Evolutionary conservation across 2,329 filamentous ascomycete genomes (phyloP).

Genomic region (Ophiostoma fasciatum): DNA sequence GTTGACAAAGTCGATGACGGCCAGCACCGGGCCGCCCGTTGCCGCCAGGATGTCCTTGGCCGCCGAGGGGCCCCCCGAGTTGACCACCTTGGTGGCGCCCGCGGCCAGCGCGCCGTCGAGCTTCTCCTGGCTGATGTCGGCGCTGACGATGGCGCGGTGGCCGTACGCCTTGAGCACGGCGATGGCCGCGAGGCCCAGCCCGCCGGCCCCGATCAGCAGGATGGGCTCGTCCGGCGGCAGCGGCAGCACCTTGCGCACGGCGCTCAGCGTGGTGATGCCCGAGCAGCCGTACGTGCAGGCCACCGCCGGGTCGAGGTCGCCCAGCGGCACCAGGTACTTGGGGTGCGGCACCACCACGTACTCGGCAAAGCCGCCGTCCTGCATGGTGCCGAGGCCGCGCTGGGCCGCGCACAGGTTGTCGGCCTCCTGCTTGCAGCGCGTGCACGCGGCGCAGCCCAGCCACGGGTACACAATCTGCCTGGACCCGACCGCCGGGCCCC

Average conservation of each 20-base stretch:
- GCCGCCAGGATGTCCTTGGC: conserved; percentile 10
- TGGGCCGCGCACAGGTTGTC: conserved; percentile 7
- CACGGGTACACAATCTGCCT: conserved; percentile 8
- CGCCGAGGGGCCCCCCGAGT: conserved; percentile 5
- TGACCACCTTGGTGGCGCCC: conserved; percentile 12
- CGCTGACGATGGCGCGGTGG: conserved; percentile 2
- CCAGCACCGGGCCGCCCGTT: conserved; percentile 7
- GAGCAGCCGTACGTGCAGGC: conserved; percentile 7
- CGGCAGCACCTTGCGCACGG: conserved; percentile 5
- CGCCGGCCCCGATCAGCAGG: conserved; percentile 5
- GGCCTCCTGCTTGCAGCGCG: conserved; percentile 5
- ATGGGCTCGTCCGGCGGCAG: conserved; percentile 5
- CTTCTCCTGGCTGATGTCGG: conserved; percentile 6
- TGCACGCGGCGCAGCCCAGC: conserved; percentile 5
- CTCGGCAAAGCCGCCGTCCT: conserved; percentile 6
- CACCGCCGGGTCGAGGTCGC: conserved; percentile 5
- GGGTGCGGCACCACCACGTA: conserved; percentile 6
- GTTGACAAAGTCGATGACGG: conserved; percentile 9
- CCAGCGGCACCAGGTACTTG: conserved; percentile 5
- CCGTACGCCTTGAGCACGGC: conserved; percentile 4
- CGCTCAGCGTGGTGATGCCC: conserved; percentile 7
- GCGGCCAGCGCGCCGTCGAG: conserved; percentile 4
- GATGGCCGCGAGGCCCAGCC: conserved; percentile 5
- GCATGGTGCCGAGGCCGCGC: conserved; percentile 5
- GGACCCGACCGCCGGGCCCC: not conserved